phyloP scores from a whole-genome alignment of 2,329 filamentous ascomycete species.

The Volutella citrinella region DNA sequence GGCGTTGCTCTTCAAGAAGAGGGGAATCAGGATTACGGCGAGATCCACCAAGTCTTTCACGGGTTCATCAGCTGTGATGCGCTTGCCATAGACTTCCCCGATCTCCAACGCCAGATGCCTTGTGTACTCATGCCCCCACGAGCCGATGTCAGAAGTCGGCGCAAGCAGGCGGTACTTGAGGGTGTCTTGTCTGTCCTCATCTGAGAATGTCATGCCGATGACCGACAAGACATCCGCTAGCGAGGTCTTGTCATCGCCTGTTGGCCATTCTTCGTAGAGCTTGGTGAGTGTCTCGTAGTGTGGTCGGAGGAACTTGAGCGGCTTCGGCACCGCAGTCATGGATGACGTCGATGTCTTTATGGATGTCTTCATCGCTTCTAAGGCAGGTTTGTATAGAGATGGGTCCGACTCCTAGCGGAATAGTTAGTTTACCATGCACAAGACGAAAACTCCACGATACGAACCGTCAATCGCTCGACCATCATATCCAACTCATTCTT shows the following conservation, averaged over 20 bases:
- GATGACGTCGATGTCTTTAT: constrained; percentile 99
- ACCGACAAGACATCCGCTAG: constrained; percentile 95
- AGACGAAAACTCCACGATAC: constrained; percentile 13
- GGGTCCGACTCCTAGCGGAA: constrained; percentile 73
- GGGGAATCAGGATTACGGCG: constrained; percentile 79
- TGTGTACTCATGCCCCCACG: constrained; percentile 98
- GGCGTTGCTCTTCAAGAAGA: constrained; percentile 95
- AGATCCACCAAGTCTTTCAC: constrained; percentile 83
- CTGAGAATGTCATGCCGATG: constrained; percentile 97
- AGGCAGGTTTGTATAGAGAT: constrained; percentile 83
- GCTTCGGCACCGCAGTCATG: constrained; percentile 98
- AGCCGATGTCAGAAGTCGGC: constrained; percentile 86
- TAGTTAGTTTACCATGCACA: constrained; percentile 12
- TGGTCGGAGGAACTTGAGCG: constrained; percentile 93
- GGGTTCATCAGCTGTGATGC: constrained; percentile 79
- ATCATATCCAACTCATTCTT: constrained; percentile 98
- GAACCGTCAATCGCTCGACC: constrained; percentile 87
- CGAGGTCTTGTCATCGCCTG: constrained; percentile 79
- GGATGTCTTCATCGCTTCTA: constrained; percentile 95
- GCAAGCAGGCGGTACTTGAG: constrained; percentile 92
- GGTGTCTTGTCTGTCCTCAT: constrained; percentile 93
- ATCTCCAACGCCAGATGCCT: constrained; percentile 94
- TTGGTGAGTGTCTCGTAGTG: constrained; percentile 90
- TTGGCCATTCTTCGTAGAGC: constrained; percentile 86
- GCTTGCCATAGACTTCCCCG: constrained; percentile 87